These are phyloP conservation scores for Sporothrix inflata DNA, from an alignment of 2,329 filamentous ascomycete genomes.

Conservation along the genomic window DNA sequence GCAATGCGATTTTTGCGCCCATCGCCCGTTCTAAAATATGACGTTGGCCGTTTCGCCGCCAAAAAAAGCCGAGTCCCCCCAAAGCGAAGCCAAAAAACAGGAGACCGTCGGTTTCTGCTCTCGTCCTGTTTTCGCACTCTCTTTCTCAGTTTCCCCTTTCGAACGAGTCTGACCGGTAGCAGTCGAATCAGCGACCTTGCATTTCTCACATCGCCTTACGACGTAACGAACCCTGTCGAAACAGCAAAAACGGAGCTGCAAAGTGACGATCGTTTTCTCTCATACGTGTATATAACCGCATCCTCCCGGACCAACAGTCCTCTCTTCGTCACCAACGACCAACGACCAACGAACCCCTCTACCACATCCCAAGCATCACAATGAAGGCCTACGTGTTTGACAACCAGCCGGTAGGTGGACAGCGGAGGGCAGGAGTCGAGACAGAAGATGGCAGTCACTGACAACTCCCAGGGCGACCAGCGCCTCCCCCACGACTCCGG, in stretches of 20 bases:
- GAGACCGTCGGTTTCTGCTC: not conserved
- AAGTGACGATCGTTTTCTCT: not conserved
- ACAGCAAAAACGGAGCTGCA: not conserved
- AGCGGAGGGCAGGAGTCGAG: not conserved
- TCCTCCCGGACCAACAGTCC: not conserved
- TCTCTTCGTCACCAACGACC: not conserved
- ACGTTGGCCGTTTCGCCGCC: constrained; percentile 18
- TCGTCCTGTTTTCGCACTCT: not conserved
- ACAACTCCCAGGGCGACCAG: constrained; percentile 76
- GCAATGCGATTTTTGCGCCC: constrained; percentile 28
- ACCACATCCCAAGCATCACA: constrained; percentile 33
- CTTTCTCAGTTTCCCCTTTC: not conserved
- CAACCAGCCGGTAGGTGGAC: constrained; percentile 52
- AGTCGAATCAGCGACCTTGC: not conserved
- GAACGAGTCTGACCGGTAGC: not conserved
- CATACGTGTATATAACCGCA: not conserved
- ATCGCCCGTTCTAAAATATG: constrained; percentile 22
- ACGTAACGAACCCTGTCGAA: not conserved
- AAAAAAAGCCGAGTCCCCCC: constrained; percentile 11
- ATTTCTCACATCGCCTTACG: constrained; percentile 12
- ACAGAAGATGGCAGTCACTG: not conserved
- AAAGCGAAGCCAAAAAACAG: not conserved
- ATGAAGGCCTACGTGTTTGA: constrained; percentile 65
- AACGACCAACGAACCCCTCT: not conserved
- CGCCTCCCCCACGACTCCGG: constrained; percentile 88